Evolutionary conservation across 83 land plant species (phyloP).

Genomic region (Thuja plicata): DNA sequence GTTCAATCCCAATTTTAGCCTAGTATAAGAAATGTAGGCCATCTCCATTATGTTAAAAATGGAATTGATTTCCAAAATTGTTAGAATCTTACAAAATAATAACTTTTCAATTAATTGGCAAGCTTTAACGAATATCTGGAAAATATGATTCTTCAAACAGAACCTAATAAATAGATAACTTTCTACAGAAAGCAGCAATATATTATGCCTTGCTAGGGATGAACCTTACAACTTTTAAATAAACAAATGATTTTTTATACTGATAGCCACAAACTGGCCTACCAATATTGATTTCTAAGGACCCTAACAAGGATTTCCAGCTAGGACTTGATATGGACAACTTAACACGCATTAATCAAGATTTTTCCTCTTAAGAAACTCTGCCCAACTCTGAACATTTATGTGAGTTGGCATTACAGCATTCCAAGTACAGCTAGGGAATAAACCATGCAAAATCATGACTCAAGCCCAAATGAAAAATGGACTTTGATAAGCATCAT

Average conservation of each 20-base stretch:
- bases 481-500: slow-evolving; percentile 4
- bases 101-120: slow-evolving; percentile 7
- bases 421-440: not conserved
- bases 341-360: slow-evolving; percentile 10
- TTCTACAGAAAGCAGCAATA: slow-evolving; percentile 6
- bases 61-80: slow-evolving; percentile 10
- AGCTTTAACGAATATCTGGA: not conserved
- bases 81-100: slow-evolving; percentile 18
- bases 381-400: slow-evolving; percentile 8
- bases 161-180: not conserved
- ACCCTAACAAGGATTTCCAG: slow-evolving; percentile 4
- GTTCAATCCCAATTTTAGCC: not conserved
- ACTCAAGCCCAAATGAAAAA: slow-evolving; percentile 9
- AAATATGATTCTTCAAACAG: not conserved
- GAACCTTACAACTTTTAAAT: slow-evolving; percentile 5
- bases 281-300: not conserved
- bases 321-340: slow-evolving; percentile 10
- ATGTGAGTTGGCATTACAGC: slow-evolving; percentile 9
- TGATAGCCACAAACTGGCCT: not conserved
- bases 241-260: slow-evolving; percentile 8
- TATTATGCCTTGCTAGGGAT: slow-evolving; percentile 4
- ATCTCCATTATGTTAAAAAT: not conserved
- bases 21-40: not conserved
- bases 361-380: not conserved
- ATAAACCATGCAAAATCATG: slow-evolving; percentile 7